These are phyloP conservation scores for Malania oleifera DNA, from an alignment of 164 flowering plant genomes.

Conservation along the genomic window DNA sequence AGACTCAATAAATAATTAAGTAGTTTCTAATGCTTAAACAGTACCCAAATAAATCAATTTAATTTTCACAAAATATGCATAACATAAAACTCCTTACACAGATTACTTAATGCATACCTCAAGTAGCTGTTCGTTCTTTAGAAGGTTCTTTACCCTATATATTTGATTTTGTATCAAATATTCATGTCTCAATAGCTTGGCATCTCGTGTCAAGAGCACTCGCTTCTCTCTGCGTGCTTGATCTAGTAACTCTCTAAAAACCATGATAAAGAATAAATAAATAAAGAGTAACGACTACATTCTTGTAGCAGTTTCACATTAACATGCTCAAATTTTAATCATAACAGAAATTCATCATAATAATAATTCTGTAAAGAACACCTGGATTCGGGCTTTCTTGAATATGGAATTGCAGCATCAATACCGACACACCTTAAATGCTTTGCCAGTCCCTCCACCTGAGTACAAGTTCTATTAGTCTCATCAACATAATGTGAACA, in stretches of 20 bases:
- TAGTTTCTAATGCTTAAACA: too few species aligned
- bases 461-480: conserved; percentile 6
- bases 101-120: conserved; percentile 52
- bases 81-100: neutral
- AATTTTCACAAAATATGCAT: too few species aligned
- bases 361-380: conserved; percentile 15
- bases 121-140: conserved; percentile 83
- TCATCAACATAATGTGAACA: neutral
- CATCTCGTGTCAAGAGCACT: conserved; percentile 86
- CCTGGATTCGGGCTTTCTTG: conserved; percentile 83
- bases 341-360: neutral
- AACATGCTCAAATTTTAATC: neutral
- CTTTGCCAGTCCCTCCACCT: conserved; percentile 95
- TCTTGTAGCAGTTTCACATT: neutral
- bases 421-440: conserved; percentile 90
- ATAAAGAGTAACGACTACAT: neutral
- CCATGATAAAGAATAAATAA: neutral
- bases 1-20: too few species aligned
- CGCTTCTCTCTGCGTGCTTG: conserved; percentile 82
- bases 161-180: conserved; percentile 71
- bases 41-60: too few species aligned
- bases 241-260: conserved; percentile 63
- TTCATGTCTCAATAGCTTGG: conserved; percentile 71
- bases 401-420: conserved; percentile 80
- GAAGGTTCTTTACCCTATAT: conserved; percentile 73